A percentile compares a stretch with the other conserved stretches of the same genome.
Conservation (phyloP, 768 basidiomycete species). For the Pisolithus microcarpus region DNA sequence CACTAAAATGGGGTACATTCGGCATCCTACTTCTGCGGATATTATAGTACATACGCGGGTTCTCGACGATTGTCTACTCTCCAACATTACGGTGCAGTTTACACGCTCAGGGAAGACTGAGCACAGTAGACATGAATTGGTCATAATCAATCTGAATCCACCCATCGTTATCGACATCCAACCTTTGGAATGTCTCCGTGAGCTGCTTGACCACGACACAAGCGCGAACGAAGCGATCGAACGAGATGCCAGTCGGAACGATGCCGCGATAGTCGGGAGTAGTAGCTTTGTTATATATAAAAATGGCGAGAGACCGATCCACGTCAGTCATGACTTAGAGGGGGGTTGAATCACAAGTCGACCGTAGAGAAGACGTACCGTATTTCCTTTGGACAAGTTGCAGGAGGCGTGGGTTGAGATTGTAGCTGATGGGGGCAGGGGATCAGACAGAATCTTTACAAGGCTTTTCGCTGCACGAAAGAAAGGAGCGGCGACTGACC, state of each 20-base stretch:
- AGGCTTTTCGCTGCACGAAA: neutral
- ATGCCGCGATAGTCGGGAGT: conserved; percentile 27
- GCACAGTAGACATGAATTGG: conserved; percentile 45
- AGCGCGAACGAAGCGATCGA: conserved; percentile 82
- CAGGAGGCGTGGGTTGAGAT: conserved; percentile 60
- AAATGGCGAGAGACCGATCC: conserved; percentile 39
- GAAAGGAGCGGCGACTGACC: conserved; percentile 30
- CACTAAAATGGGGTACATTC: too few species aligned
- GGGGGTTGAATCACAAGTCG: neutral
- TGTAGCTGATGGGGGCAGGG: conserved; percentile 37
- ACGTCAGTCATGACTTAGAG: too few species aligned
- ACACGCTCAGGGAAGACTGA: conserved; percentile 34
- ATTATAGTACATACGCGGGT: too few species aligned
- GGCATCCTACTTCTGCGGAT: too few species aligned
- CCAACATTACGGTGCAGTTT: too few species aligned
- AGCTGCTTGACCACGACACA: conserved; percentile 79
- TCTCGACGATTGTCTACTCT: too few species aligned
- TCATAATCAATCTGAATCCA: conserved; percentile 50
- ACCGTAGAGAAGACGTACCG: conserved; percentile 36
- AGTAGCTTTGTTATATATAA: conserved; percentile 38
- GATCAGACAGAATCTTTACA: too few species aligned
- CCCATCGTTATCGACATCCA: conserved; percentile 58
- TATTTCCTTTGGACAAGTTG: conserved; percentile 72
- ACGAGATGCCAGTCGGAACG: conserved; percentile 57
- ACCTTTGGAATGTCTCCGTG: conserved; percentile 58